Conservation (phyloP, 352 stramenopile species). For the Phytophthora ramorum region DNA sequence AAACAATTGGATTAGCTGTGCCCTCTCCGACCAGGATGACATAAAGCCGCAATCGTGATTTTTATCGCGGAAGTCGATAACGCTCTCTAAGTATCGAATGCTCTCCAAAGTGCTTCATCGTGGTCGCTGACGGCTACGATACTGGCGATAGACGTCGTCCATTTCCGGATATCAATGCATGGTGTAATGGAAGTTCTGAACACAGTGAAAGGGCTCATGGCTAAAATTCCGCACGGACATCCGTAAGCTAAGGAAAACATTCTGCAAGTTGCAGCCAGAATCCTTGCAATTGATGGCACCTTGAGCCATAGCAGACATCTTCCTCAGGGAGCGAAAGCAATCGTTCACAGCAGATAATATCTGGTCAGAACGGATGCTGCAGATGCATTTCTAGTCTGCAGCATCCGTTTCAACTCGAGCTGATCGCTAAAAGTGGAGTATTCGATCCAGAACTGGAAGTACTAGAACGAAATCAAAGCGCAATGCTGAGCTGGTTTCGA, state of each 20-base stretch:
- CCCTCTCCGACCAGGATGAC: conserved; percentile 25
- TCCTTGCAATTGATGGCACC: background rate
- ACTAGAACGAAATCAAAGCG: background rate
- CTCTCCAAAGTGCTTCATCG: conserved; percentile 27
- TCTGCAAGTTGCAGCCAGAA: conserved; percentile 14
- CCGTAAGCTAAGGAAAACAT: conserved; percentile 17
- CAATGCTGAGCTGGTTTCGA: conserved; percentile 1
- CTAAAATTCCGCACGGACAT: conserved; percentile 16
- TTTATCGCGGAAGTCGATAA: conserved; percentile 55
- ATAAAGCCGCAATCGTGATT: conserved; percentile 37
- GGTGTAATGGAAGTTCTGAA: conserved; percentile 14
- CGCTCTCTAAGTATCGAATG: conserved; percentile 29
- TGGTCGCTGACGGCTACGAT: conserved; percentile 7
- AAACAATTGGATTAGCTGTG: conserved; percentile 39
- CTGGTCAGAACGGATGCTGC: too few species aligned
- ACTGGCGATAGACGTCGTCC: background rate
- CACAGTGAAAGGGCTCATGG: conserved; percentile 17
- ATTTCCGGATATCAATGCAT: conserved; percentile 1
- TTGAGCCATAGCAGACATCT: background rate
- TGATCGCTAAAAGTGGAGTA: background rate
- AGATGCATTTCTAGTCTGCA: too few species aligned
- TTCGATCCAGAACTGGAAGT: background rate
- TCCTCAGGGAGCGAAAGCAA: too few species aligned
- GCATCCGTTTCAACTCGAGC: background rate
- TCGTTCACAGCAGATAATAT: too few species aligned